phyloP scores from a whole-genome alignment of 148 eudicot species.

The Talinum fruticosum region DNA sequence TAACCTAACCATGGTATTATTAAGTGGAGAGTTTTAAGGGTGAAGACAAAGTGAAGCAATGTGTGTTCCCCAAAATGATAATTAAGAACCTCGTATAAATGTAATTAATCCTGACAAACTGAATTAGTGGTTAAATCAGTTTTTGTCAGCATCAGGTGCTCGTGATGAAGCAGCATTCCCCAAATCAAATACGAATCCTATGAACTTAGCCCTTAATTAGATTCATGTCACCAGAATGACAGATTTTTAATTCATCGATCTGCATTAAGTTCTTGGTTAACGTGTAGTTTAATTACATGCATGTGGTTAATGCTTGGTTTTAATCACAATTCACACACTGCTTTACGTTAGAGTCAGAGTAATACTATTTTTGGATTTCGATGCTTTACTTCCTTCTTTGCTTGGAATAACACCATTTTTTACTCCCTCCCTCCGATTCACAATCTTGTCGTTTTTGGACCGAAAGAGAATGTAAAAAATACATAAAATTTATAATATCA shows the following conservation, averaged over 20 bases:
- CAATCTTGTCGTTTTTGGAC: no score
- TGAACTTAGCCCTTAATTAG: slow-evolving; percentile 4
- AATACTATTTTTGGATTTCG: background rate
- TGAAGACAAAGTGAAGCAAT: background rate
- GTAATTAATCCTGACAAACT: background rate
- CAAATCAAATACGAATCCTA: background rate
- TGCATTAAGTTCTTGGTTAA: background rate
- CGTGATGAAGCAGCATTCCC: background rate
- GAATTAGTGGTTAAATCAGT: background rate
- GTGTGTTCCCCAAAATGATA: background rate
- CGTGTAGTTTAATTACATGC: background rate
- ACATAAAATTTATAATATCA: no score
- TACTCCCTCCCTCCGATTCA: no score
- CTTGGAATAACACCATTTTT: no score
- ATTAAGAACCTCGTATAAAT: background rate
- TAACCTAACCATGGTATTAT: background rate
- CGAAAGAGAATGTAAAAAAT: no score
- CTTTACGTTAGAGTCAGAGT: background rate
- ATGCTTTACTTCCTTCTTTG: no score
- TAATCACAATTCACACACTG: background rate
- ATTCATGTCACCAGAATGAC: no score
- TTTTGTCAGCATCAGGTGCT: background rate
- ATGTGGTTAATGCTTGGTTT: background rate
- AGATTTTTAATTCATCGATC: background rate
- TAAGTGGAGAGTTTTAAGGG: background rate